A percentile compares a stretch with the other conserved stretches of the same genome.
phyloP scores from a whole-genome alignment of 2,329 filamentous ascomycete genomes.

The Monascus ruber region DNA sequence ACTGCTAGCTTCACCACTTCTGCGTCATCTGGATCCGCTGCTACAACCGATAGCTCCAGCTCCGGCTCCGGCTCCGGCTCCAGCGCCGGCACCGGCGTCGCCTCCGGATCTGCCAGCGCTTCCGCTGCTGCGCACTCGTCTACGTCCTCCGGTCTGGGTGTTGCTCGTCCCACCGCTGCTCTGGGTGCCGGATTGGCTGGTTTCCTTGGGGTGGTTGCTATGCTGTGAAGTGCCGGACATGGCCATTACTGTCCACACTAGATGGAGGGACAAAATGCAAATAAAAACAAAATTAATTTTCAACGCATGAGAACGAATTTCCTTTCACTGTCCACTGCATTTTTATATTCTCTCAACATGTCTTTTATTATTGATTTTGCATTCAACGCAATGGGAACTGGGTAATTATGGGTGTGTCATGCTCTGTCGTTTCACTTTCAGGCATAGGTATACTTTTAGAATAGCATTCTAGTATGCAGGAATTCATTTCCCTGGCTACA shows the following conservation, averaged over 20 bases:
- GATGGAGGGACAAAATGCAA: too few relatives aligned
- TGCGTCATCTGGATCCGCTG: too few relatives aligned
- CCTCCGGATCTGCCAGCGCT: neutral
- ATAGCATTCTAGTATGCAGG: too few relatives aligned
- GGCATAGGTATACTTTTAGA: too few relatives aligned
- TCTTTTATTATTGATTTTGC: neutral
- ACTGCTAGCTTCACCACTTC: neutral
- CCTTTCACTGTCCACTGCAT: neutral
- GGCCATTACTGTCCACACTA: neutral
- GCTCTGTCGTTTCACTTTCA: too few relatives aligned
- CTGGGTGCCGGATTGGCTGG: neutral
- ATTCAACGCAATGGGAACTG: neutral
- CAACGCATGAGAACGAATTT: neutral
- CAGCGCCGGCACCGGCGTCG: neutral
- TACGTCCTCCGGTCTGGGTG: neutral
- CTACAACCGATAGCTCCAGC: too few relatives aligned
- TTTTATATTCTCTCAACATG: neutral
- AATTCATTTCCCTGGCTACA: too few relatives aligned
- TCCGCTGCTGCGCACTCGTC: neutral
- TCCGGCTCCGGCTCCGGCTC: too few relatives aligned
- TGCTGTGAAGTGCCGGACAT: neutral
- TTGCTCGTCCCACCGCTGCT: neutral
- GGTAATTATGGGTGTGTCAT: too few relatives aligned
- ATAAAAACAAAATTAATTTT: too few relatives aligned
- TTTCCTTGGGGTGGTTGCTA: neutral